phyloP scores from a whole-genome alignment of 805 yeast species.

The Starmerella ratchasimensis region DNA sequence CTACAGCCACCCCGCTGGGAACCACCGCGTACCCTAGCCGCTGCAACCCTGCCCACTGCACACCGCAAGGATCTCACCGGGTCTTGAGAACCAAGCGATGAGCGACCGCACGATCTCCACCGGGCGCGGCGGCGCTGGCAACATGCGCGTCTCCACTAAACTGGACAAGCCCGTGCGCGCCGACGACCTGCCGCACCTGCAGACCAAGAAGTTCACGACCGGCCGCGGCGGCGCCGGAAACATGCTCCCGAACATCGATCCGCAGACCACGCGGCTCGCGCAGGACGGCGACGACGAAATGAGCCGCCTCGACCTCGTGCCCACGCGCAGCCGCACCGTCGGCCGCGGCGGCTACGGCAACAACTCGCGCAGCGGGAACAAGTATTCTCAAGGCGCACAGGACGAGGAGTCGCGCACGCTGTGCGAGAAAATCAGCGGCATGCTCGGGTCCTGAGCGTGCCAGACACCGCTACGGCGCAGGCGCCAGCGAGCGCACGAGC shows the following conservation, averaged over 20 bases:
- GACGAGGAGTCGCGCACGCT: too few species aligned
- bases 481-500: too few species aligned
- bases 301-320: constrained; percentile 31
- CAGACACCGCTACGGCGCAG: too few species aligned
- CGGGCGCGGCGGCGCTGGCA: constrained; percentile 72
- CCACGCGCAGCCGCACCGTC: constrained; percentile 27
- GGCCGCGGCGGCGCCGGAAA: constrained; percentile 75
- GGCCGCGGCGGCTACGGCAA: constrained; percentile 62
- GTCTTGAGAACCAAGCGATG: too few species aligned
- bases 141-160: constrained; percentile 41
- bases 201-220: constrained; percentile 42
- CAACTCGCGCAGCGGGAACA: too few species aligned
- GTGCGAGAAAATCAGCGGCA: too few species aligned
- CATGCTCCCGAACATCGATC: constrained; percentile 48
- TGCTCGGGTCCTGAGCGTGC: too few species aligned
- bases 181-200: constrained; percentile 45
- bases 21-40: too few species aligned
- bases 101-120: constrained; percentile 35
- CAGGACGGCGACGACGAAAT: constrained; percentile 40
- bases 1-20: too few species aligned
- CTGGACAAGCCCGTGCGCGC: constrained; percentile 41
- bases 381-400: too few species aligned
- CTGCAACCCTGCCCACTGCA: too few species aligned
- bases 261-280: constrained; percentile 40
- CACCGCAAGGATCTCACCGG: too few species aligned